Percentiles rank a stretch among this genome's conserved stretches.
Evolutionary conservation across 768 basidiomycete genomes (phyloP).

Genomic region (Butyriboletus loyo): DNA sequence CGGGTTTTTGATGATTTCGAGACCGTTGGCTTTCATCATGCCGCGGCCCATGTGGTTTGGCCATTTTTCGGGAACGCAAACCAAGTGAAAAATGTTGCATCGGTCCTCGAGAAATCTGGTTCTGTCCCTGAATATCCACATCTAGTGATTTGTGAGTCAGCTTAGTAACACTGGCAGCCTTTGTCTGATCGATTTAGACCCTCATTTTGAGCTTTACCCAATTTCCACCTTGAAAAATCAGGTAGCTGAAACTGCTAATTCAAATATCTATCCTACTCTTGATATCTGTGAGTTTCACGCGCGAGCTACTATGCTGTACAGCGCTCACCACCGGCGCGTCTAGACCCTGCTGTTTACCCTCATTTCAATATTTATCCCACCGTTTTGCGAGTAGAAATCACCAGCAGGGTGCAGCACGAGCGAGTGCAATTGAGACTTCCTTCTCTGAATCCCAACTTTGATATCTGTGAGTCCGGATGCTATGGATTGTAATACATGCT

Average conservation of each 20-base stretch:
- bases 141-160: slow-evolving; percentile 29
- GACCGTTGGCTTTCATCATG: slow-evolving; percentile 26
- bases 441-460: slow-evolving; percentile 18
- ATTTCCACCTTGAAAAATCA: background rate
- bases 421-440: slow-evolving; percentile 7
- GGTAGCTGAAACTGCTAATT: background rate
- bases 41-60: slow-evolving; percentile 14
- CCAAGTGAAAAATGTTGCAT: background rate
- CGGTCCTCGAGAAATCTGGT: background rate
- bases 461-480: slow-evolving; percentile 34
- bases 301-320: background rate
- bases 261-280: slow-evolving; percentile 23
- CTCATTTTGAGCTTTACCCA: slow-evolving; percentile 36
- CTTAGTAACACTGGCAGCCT: background rate
- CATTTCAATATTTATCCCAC: slow-evolving; percentile 41
- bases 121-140: slow-evolving; percentile 21
- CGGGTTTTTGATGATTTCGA: slow-evolving; percentile 56
- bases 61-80: slow-evolving; percentile 2
- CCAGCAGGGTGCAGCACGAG: background rate
- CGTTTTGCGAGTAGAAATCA: background rate
- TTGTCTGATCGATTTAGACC: slow-evolving; percentile 18
- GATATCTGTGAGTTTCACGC: slow-evolving; percentile 17
- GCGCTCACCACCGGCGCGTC: slow-evolving; percentile 20
- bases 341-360: slow-evolving; percentile 42
- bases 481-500: background rate